Conservation (phyloP, 1,139 yeast species). For the Kodamaea plutei region DNA sequence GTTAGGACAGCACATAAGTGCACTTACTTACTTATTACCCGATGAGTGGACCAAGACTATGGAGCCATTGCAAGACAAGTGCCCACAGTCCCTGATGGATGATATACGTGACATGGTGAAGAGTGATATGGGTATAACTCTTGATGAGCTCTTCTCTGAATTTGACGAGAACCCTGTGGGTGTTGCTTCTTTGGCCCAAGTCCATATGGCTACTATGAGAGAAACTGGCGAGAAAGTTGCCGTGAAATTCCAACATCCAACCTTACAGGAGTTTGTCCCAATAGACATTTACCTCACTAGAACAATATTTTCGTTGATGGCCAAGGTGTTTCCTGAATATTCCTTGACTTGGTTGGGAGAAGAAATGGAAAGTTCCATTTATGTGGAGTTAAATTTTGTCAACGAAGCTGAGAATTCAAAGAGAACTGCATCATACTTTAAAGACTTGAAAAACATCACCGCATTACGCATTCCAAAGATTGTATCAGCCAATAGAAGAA, state of each 20-base stretch:
- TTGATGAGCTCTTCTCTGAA: slow-evolving; percentile 63
- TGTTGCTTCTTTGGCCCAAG: slow-evolving; percentile 95
- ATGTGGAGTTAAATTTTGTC: slow-evolving; percentile 80
- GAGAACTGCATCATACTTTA: slow-evolving; percentile 64
- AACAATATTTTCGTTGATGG: slow-evolving; percentile 69
- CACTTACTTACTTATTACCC: slow-evolving; percentile 87
- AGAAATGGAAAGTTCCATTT: slow-evolving; percentile 81
- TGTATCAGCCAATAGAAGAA: slow-evolving; percentile 60
- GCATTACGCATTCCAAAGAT: slow-evolving; percentile 79
- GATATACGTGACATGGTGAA: slow-evolving; percentile 65
- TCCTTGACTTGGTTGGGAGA: slow-evolving; percentile 93
- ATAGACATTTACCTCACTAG: slow-evolving; percentile 77
- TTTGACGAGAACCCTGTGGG: slow-evolving; percentile 82
- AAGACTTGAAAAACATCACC: slow-evolving; percentile 51
- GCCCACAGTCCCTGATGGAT: slow-evolving; percentile 75
- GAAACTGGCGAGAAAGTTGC: slow-evolving; percentile 74
- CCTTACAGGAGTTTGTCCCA: slow-evolving; percentile 83
- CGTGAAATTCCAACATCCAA: slow-evolving; percentile 92
- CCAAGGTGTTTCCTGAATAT: slow-evolving; percentile 84
- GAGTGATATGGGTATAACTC: slow-evolving; percentile 57
- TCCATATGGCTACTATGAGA: slow-evolving; percentile 69
- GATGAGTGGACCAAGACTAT: slow-evolving; percentile 93
- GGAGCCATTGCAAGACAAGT: slow-evolving; percentile 87
- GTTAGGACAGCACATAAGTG: slow-evolving; percentile 90
- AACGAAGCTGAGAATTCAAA: slow-evolving; percentile 82